Evolutionary conservation across 75 land plant species (phyloP), one percentile per base, ranked within the genome.

Genomic region (Isoetes taiwanensis): DNA sequence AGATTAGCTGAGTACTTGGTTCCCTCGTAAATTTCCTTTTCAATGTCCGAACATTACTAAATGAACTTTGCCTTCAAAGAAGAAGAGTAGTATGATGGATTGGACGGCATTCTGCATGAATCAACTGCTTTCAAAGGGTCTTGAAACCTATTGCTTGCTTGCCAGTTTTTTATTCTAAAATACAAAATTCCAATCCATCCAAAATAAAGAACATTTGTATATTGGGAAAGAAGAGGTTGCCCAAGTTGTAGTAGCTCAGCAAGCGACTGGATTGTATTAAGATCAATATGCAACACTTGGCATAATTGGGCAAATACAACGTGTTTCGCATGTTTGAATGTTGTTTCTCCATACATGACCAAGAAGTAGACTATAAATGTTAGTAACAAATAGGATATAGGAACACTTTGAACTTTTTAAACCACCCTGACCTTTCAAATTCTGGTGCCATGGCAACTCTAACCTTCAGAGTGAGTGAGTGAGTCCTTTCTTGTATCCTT

Each of bases 291-390:
- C n/a, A 85, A 42, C 43, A 72, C 71, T 61, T 69, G 66, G 72
- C 96, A 90, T 28, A 70, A 59, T 46, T 82, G 90, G 33, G 83
- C 86, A 74, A 90, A 90, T 16, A 90, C 64, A 57, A 79, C 50
- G 4, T 23, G 21, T 4, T 16, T 46, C 50, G 86, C 97, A 61
- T 91, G 97, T 64, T 80, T 90, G 2, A 68, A 72, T 34, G 79
- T 81, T 19, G 80, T 72, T 59, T 90, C 76, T 67, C 71, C 75
- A 38, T n/a, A n/a, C n/a, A n/a, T n/a, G n/a, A n/a, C n/a, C n/a
- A 14, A 37, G 38, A 14, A 37, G 38, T 9, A 37, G 14, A 9
- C 11, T 37, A 14, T 37, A 14, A 9, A 37, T n/a, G 9, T 9
- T 37, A 37, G 9, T 9, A 37, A 37, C 14, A 37, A 14, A 14